Evolutionary conservation across 306 rosid species (phyloP).

Genomic region (Acacia acuminata): DNA sequence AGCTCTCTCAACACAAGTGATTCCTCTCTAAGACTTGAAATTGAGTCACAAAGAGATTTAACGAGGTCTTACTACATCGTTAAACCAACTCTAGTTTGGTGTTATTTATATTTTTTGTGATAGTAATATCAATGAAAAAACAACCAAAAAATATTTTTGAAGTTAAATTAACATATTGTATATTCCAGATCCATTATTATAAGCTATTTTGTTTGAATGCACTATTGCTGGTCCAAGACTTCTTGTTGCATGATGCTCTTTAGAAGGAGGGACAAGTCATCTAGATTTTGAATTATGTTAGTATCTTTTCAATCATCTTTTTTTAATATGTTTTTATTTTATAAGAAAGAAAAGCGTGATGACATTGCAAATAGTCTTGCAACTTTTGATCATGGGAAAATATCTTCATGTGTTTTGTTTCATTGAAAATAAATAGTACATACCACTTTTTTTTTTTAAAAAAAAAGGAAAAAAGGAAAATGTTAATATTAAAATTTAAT

Average conservation of each 20-base stretch:
- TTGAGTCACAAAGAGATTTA: too few relatives aligned
- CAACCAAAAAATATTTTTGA: neutral
- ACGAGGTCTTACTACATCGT: rapidly evolving
- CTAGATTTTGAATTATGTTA: neutral
- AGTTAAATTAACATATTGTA: neutral
- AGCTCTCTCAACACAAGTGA: too few relatives aligned
- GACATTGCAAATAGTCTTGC: too few relatives aligned
- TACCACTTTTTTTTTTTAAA: neutral
- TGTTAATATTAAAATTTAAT: neutral
- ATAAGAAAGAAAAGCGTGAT: too few relatives aligned
- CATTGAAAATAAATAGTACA: neutral
- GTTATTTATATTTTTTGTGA: too few relatives aligned
- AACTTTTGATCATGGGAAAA: neutral
- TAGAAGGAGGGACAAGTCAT: neutral
- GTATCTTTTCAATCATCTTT: neutral
- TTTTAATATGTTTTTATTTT: too few relatives aligned
- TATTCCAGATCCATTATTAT: neutral
- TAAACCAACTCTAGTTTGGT: too few relatives aligned
- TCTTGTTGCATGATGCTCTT: neutral
- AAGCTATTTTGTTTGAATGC: neutral
- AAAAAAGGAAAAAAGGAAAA: too few relatives aligned
- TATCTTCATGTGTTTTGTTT: neutral
- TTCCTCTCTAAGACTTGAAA: too few relatives aligned
- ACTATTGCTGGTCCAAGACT: neutral
- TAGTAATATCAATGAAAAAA: neutral